phyloP scores from a whole-genome alignment of 2,329 filamentous ascomycete genomes.

The Reticulascus tulasneorum region DNA sequence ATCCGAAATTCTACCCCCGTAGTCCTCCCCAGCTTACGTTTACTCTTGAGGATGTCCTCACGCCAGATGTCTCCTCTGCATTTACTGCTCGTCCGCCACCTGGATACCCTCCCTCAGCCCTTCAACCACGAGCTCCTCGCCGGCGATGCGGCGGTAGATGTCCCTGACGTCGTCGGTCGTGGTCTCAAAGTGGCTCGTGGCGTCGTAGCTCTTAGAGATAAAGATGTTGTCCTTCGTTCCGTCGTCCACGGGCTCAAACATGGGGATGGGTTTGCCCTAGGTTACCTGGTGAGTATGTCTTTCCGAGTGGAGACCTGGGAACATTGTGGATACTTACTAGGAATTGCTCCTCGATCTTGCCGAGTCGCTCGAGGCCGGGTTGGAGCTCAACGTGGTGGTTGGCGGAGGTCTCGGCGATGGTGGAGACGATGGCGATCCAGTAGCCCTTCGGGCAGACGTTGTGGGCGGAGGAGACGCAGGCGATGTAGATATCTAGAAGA shows the following conservation, averaged over 20 bases:
- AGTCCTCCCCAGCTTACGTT: no score
- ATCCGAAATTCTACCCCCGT: no score
- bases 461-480: conserved; percentile 90
- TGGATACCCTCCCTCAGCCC: conserved; percentile 76
- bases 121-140: conserved; percentile 84
- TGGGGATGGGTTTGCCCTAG: conserved; percentile 75
- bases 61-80: background rate
- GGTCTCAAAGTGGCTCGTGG: conserved; percentile 96
- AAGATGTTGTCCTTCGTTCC: conserved; percentile 88
- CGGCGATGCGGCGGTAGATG: conserved; percentile 79
- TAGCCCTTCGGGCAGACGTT: conserved; percentile 99
- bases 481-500: conserved; percentile 97
- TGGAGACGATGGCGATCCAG: conserved; percentile 98
- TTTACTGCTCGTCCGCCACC: conserved; percentile 63
- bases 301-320: background rate
- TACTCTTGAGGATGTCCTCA: no score
- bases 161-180: conserved; percentile 87
- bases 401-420: conserved; percentile 83
- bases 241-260: conserved; percentile 85
- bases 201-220: conserved; percentile 98
- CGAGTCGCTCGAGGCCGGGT: conserved; percentile 86
- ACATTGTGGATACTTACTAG: conserved; percentile 54
- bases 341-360: conserved; percentile 94
- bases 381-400: conserved; percentile 97
- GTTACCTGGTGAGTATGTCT: conserved; percentile 2